phyloP scores from a whole-genome alignment of 2,329 filamentous ascomycete species.

The Fusarium praegraminearum region DNA sequence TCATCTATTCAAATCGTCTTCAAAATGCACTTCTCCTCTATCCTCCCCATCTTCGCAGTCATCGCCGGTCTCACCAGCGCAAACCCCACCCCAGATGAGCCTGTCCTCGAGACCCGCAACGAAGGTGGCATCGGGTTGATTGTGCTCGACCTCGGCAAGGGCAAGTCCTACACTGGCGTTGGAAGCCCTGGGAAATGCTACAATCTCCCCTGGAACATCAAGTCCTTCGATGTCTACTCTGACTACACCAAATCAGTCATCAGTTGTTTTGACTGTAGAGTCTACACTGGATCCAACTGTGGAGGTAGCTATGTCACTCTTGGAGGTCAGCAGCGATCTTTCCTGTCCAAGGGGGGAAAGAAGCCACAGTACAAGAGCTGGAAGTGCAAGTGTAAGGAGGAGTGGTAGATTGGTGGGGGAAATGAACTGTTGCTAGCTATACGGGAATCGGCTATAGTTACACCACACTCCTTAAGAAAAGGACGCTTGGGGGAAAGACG shows the following conservation, averaged over 20 bases:
- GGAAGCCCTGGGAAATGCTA: not conserved
- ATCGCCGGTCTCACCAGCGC: not conserved
- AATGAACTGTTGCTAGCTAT: too few relatives aligned
- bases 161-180: conserved; percentile 3
- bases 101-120: not conserved
- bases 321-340: not conserved
- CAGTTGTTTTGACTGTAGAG: conserved; percentile 14
- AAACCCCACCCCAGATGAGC: not conserved
- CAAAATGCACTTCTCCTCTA: conserved; percentile 1
- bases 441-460: not conserved
- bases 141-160: not conserved
- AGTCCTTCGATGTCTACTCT: not conserved
- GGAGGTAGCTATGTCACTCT: not conserved
- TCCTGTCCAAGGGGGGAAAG: not conserved
- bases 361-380: conserved; percentile 13
- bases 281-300: not conserved
- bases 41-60: not conserved
- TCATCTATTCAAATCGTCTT: not conserved
- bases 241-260: conserved; percentile 3
- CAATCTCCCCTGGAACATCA: conserved; percentile 5
- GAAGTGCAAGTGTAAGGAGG: not conserved
- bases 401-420: not conserved
- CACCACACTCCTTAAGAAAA: not conserved
- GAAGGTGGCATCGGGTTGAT: not conserved
- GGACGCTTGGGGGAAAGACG: too few relatives aligned